These are phyloP conservation scores for Syzygium oleosum DNA, from an alignment of 345 rosid species.

Conservation along the genomic window DNA sequence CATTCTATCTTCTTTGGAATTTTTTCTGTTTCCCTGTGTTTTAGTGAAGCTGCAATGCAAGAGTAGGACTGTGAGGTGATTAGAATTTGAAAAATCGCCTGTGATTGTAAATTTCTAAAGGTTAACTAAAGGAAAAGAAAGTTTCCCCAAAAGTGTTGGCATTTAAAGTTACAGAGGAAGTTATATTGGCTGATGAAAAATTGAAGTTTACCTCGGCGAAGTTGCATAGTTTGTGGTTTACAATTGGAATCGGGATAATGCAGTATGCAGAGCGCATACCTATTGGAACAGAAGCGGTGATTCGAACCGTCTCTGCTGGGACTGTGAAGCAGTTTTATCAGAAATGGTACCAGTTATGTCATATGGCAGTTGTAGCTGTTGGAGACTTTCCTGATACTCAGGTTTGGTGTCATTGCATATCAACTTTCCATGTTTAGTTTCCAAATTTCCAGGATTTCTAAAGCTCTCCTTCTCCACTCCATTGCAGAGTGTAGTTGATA, in stretches of 20 bases:
- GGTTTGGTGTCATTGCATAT: slow-evolving; percentile 33
- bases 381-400: slow-evolving; percentile 86
- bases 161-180: neutral
- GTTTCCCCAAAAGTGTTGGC: neutral
- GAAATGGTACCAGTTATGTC: slow-evolving; percentile 76
- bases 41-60: neutral
- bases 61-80: neutral
- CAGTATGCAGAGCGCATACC: slow-evolving; percentile 96
- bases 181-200: neutral
- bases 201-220: neutral
- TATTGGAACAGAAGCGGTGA: slow-evolving; percentile 86
- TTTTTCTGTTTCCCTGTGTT: neutral
- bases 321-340: slow-evolving; percentile 64
- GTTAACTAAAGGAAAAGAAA: neutral
- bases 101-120: neutral
- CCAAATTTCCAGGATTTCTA: slow-evolving; percentile 1
- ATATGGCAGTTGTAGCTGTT: slow-evolving; percentile 92
- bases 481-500: slow-evolving; percentile 64
- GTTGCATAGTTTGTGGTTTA: neutral
- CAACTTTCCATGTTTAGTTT: neutral
- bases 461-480: slow-evolving; percentile 5
- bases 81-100: neutral
- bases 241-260: slow-evolving; percentile 4
- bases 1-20: neutral
- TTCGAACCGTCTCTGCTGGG: slow-evolving; percentile 66